Evolutionary conservation across 208 protist species (phyloP), one percentile per base, ranked within the genome.

Genomic region (Tritrichomonas musculus): DNA sequence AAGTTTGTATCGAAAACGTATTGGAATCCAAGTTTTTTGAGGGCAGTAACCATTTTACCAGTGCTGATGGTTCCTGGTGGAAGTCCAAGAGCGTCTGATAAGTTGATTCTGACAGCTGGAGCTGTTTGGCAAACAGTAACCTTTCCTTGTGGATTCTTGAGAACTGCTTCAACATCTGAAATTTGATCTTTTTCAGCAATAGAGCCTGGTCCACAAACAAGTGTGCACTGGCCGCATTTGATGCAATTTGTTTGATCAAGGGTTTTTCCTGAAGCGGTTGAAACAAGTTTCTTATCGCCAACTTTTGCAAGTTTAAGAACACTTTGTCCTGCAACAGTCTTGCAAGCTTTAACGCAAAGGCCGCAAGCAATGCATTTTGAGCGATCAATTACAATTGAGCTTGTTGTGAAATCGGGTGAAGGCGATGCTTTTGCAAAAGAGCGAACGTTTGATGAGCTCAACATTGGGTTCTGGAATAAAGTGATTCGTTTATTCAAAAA

Each of bases 161-260:
- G 93, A n/a, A 92, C 92, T 22, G 49, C 36, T 0, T 75, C 17
- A 4, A 95, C 92, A 0, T 92, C 33, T 5, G 93, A 73, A 57
- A 94, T 49, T 53, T 95, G 64, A 11, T 92, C 39, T 11, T 94
- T 92, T 80, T 95, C 95, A 2, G 53, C 33, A 47, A 96, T 92
- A 4, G 95, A 93, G 17, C 94, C 94, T 39, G 94, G 75, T 30
- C 95, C 95, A 88, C 96, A 96, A 27, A 94, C 66, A 0, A 69
- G 39, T n/a, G 95, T 93, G 94, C 96, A 96, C 36, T 96, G 94
- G 36, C 96, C 96, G 73, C 96, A 96, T 30, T 92, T 94, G 82
- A 96, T 95, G 84, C 96, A 96, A n/a, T 13, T 93, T 49, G 60
- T 66, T 0, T 95, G 80, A 17, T 65, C 13, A 27, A 96, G 41